These are phyloP conservation scores for Staphylotrichum longicolle DNA, from an alignment of 495 filamentous ascomycete species.

Conservation along the genomic window DNA sequence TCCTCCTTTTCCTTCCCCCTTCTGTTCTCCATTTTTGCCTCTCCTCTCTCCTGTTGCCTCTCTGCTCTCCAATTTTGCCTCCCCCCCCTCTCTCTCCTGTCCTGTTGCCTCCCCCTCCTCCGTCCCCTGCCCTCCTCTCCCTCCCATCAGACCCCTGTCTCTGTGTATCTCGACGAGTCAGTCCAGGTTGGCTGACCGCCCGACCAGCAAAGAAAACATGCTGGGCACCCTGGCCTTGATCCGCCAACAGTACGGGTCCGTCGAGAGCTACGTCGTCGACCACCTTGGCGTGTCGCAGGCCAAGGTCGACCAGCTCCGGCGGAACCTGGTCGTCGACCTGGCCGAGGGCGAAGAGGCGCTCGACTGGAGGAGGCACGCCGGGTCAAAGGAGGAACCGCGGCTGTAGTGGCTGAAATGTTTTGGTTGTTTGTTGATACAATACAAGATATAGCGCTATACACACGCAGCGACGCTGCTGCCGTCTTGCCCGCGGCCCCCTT, in stretches of 20 bases:
- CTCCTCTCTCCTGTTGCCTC: not conserved
- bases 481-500: not conserved
- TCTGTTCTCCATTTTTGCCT: not conserved
- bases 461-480: not conserved
- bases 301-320: conserved; percentile 48
- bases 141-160: no score
- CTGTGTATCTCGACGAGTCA: not conserved
- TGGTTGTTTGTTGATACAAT: not conserved
- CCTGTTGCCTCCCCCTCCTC: not conserved
- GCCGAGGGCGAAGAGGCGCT: conserved; percentile 28
- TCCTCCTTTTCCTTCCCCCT: not conserved
- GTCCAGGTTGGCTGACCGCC: not conserved
- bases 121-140: no score
- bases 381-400: conserved; percentile 14
- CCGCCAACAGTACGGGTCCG: conserved; percentile 52
- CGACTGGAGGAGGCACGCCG: conserved; percentile 34
- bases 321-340: conserved; percentile 45
- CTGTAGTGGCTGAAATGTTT: conserved; percentile 2
- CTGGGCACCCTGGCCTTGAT: conserved; percentile 50
- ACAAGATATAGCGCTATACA: conserved; percentile 1
- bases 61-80: not conserved
- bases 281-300: conserved; percentile 52
- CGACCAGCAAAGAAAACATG: conserved; percentile 53
- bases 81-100: not conserved
- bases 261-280: conserved; percentile 54